Conservation (phyloP, 2,329 filamentous ascomycete genomes). For the Penicillium sp. region DNA sequence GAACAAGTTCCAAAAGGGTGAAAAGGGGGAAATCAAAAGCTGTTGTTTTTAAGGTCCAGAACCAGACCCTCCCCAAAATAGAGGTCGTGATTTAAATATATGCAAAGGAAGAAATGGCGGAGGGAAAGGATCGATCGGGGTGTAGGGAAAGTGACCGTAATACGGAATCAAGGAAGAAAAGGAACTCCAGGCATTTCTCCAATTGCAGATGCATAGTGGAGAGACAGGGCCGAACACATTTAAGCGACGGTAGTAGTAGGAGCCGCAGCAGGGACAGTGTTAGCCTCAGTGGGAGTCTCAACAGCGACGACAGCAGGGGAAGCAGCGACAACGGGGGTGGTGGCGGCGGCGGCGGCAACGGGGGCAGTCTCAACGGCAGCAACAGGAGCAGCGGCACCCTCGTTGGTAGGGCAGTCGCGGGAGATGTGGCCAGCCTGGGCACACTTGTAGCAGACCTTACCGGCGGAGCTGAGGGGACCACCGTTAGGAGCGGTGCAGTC, state of each 20-base stretch:
- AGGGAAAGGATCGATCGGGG: conserved; percentile 25
- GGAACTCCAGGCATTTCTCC: conserved; percentile 1
- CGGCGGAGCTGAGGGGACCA: conserved; percentile 88
- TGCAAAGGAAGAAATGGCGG: conserved; percentile 38
- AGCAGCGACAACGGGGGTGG: conserved; percentile 31
- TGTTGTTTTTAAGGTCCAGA: neutral
- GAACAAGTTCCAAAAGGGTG: conserved; percentile 25
- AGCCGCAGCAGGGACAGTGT: conserved; percentile 32
- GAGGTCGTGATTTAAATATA: conserved; percentile 36
- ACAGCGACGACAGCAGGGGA: conserved; percentile 37
- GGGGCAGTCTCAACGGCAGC: conserved; percentile 25
- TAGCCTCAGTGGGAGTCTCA: conserved; percentile 37
- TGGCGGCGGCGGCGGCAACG: conserved; percentile 20
- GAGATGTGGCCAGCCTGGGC: conserved; percentile 95
- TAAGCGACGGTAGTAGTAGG: conserved; percentile 49
- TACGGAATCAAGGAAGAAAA: conserved; percentile 28
- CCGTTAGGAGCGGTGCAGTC: conserved; percentile 98
- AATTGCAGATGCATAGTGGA: conserved; percentile 13
- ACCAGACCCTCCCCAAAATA: conserved; percentile 18
- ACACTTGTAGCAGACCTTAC: conserved; percentile 98
- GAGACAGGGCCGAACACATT: conserved; percentile 15
- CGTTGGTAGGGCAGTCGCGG: conserved; percentile 83
- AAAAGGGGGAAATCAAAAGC: conserved; percentile 25
- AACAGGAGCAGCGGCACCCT: conserved; percentile 40
- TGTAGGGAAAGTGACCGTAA: conserved; percentile 32